Base-by-base conservation (phyloP, 768 basidiomycete genomes). In the Boletus tomentosulus region DNA sequence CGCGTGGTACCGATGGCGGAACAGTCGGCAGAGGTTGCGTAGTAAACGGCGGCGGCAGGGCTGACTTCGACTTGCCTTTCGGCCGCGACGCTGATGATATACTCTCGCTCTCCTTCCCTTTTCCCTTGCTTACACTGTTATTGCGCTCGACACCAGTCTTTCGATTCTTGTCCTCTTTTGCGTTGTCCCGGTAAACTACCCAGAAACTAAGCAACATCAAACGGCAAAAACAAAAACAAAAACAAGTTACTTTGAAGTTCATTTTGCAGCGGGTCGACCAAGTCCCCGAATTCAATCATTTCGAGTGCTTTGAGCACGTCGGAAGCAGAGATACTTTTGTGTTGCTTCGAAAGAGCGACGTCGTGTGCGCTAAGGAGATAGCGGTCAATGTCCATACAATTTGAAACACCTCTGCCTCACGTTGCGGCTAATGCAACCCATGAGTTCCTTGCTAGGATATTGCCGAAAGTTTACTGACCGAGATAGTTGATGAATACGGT, bases 401-500 rank as follows among this genome's bases (percentile, higher is more conserved):
- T 31, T 3, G 5, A 44, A 19, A n/a, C 41, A 25, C 6, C 7
- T 41, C 3, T 3, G 7, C 64, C 76, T 64, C 57, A 80, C 80
- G 73, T 76, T 34, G 78, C 74, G 57, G 76, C 79, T 81, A 55
- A 54, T 47, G 6, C 19, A 50, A 34, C 41, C 8, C 13, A 24
- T 60, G 27, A 57, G 56, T 30, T 22, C 24, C 4, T 41, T 28
- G n/a, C 51, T 10, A 24, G 6, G 19, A 37, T 22, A 46, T 3
- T 35, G 22, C 27, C 16, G 6, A 27, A 45, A 12, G 22, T 12
- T 10, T 16, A 39, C 85, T 60, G 67, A 88, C 95, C 87, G 8
- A 98, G 76, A 62, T 94, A 96, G 68, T 89, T 95, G 60, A 99
- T 94, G 69, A 98, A 98, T 48, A 98, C 88, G 0, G 95, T 95